Evolutionary conservation across 371 early-diverging fungal genomes (phyloP), one percentile per base, ranked within the genome.

Genomic region (Coemansia sp.): DNA sequence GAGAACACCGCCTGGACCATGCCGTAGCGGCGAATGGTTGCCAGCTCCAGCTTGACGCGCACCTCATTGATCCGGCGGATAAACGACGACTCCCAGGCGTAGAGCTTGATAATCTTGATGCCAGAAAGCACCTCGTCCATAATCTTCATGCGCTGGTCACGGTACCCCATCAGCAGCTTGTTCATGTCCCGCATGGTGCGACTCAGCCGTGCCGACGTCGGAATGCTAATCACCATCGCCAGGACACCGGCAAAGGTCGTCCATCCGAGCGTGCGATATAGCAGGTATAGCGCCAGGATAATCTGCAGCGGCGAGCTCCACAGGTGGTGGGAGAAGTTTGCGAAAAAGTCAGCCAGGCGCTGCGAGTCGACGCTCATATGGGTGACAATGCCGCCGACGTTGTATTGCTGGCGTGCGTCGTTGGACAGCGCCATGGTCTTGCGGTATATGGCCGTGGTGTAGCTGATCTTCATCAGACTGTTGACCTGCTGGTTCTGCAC

Each of bases 301-400:
- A 95, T 94, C 78, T 97, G 95, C 65, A 95, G 87, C n/a, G 95
- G 92, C 16, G 93, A 90, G 65, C 90, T 88, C 94, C 93, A 94
- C 9, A 90, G 74, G 55, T 91, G 77, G 55, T 91, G 92, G 4
- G 83, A 83, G 63, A 82, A 83, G 61, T 68, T 72, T 11, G 63
- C 57, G 0, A 40, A 50, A 39, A 91, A 74, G 56, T 89, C 89
- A 66, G 85, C 82, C 33, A 91, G 61, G 57, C 87, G 81, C 59
- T 90, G 88, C 4, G 94, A 88, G 80, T 98, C 97, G 4, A 94
- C 93, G 63, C 90, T 88, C 95, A 94, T 94, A 53, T 85, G 86
- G 64, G 95, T 97, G 30, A 93, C 92, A 66, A 96, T 94, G 68
- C 90, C 90, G 33, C 93, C 93, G 10, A 88, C 86, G 14, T 94